Evolutionary conservation across 495 filamentous ascomycete genomes (phyloP), one percentile per base, ranked within the genome.

Genomic region (Hyaloscypha hepaticicola): DNA sequence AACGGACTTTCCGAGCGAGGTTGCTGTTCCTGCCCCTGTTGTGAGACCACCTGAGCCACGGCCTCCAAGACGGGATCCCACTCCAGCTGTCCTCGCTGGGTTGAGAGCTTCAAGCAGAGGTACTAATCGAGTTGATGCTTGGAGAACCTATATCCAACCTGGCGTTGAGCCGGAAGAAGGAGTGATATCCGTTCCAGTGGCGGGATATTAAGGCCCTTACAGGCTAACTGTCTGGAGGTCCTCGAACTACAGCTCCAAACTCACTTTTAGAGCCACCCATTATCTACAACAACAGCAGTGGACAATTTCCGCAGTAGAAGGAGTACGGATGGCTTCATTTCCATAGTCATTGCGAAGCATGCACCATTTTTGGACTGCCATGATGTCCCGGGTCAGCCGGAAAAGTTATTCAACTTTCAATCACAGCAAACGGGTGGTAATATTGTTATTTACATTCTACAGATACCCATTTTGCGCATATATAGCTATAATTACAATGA

Each of bases 151-250:
- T 63, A 69, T 73, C 38, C 61, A 65, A 22, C 55, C 61, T 11
- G 66, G 68, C 22, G 66, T 66, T 3, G 49, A n/a, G 19, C 71
- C 71, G 14, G 68, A 66, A 41, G 71, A 71, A 49, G 71, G 69
- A 1, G 65, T 71, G 24, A 53, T 70, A 27, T 66, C 26, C 65
- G 8, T 55, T 68, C 19, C 68, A 27, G 63, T 28, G 61, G 22
- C 1, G 38, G 38, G 12, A 16, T 45, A 45, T 19, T 45, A 45
- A 16, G 19, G 19, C 38, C 4, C 19, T 33, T 1, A 16, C 11
- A 41, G 4, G 11, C 19, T 45, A 4, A 16, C 19, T 16, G 5
- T 25, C 24, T 19, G 28, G 21, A 33, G 7, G 14, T 57, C 26
- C 6, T 45, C 1, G 11, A 45, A 45, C 14, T 45, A 16, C 38